phyloP scores from a whole-genome alignment of 768 basidiomycete species.

The Mrakia gelida region DNA sequence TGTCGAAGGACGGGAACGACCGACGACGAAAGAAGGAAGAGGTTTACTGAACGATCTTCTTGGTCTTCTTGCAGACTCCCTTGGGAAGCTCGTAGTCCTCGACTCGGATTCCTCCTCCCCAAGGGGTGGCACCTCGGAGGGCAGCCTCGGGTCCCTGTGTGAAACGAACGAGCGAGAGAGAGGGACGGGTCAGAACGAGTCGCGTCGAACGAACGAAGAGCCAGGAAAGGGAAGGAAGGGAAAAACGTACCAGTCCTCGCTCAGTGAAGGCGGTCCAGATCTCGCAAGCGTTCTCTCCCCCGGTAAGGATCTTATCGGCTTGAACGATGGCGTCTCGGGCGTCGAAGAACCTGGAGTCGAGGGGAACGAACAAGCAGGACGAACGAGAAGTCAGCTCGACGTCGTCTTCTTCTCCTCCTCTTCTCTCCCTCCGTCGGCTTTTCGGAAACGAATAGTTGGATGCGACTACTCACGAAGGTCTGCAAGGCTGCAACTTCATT shows the following conservation, averaged over 20 bases:
- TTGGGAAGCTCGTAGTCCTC: constrained; percentile 52
- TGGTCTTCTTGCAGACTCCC: constrained; percentile 44
- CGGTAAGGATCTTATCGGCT: constrained; percentile 83
- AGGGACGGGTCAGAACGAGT: background rate
- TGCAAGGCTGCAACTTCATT: constrained; percentile 93
- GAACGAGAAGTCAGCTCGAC: constrained; percentile 34
- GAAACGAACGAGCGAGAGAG: constrained; percentile 2
- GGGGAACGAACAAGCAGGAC: background rate
- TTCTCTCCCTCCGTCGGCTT: too few relatives aligned
- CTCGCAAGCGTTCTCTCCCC: constrained; percentile 84
- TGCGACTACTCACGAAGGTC: constrained; percentile 59
- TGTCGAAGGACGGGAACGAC: background rate
- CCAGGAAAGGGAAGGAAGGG: background rate
- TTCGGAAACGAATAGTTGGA: too few relatives aligned
- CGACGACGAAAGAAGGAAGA: background rate
- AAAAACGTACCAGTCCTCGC: constrained; percentile 60
- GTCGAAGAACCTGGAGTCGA: constrained; percentile 62
- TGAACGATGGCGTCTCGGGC: constrained; percentile 85
- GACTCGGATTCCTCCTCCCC: constrained; percentile 83
- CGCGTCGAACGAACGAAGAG: background rate
- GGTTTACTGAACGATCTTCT: background rate
- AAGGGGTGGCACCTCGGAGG: constrained; percentile 73
- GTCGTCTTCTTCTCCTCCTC: too few relatives aligned
- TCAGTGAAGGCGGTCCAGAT: constrained; percentile 81
- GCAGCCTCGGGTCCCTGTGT: constrained; percentile 51